Percentiles rank a stretch among this genome's conserved stretches.
phyloP scores from a whole-genome alignment of 2,329 filamentous ascomycete genomes.

The Pseudogymnoascus sp. region DNA sequence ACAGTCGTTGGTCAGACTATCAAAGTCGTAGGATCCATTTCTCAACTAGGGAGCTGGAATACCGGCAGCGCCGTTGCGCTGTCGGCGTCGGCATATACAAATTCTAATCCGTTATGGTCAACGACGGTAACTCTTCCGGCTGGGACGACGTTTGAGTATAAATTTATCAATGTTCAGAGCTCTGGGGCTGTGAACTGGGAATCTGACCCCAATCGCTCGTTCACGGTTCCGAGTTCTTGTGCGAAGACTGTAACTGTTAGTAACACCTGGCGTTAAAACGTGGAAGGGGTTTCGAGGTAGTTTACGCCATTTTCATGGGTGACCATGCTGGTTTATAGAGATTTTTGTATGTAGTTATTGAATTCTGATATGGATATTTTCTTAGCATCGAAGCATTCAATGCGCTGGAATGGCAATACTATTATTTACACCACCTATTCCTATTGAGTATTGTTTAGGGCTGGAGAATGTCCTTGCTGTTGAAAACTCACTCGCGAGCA shows the following conservation, averaged over 20 bases:
- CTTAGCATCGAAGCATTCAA: background rate
- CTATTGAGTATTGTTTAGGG: background rate
- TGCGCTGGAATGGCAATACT: background rate
- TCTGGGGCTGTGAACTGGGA: slow-evolving; percentile 56
- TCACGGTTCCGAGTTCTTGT: slow-evolving; percentile 17
- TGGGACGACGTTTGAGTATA: slow-evolving; percentile 55
- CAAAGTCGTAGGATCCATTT: slow-evolving; percentile 54
- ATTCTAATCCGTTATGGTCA: slow-evolving; percentile 53
- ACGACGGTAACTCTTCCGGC: slow-evolving; percentile 46
- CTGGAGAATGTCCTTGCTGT: background rate
- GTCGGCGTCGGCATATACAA: slow-evolving; percentile 51
- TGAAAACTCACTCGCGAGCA: background rate
- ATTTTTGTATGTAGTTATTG: background rate
- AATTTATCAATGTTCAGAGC: slow-evolving; percentile 54
- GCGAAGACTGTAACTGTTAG: slow-evolving; percentile 14
- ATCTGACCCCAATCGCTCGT: slow-evolving; percentile 31
- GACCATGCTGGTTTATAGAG: background rate
- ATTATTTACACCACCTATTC: background rate
- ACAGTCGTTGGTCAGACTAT: slow-evolving; percentile 57
- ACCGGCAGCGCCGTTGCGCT: slow-evolving; percentile 45
- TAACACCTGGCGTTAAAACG: slow-evolving; percentile 15
- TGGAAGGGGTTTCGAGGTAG: background rate
- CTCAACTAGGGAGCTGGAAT: slow-evolving; percentile 57
- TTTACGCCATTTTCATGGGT: background rate
- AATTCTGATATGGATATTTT: background rate